phyloP scores from a whole-genome alignment of 2,329 filamentous ascomycete species.

The Trichoderma sp. region DNA sequence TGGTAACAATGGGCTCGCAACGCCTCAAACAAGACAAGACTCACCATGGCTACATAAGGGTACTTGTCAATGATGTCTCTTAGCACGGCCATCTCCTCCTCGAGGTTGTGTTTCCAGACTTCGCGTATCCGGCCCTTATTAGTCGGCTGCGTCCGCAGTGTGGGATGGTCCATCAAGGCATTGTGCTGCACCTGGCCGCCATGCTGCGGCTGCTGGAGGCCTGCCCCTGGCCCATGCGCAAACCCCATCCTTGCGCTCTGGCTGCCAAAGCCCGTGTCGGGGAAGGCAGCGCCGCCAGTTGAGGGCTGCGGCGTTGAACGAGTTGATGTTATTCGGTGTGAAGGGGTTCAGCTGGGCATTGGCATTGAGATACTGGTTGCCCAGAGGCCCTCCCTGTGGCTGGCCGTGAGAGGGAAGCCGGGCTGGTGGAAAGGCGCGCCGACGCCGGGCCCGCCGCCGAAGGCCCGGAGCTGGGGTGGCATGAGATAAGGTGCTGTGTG shows the following conservation, averaged over 20 bases:
- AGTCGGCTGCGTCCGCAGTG: slow-evolving; percentile 51
- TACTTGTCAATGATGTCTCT: slow-evolving; percentile 85
- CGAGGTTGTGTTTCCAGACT: slow-evolving; percentile 90
- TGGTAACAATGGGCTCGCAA: neutral
- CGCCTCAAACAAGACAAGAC: slow-evolving; percentile 32
- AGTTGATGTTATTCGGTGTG: slow-evolving; percentile 53
- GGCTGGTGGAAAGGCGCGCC: slow-evolving; percentile 45
- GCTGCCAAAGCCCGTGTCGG: slow-evolving; percentile 74
- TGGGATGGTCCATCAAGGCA: slow-evolving; percentile 46
- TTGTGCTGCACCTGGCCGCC: slow-evolving; percentile 44
- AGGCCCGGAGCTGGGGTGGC: slow-evolving; percentile 43
- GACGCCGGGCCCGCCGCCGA: slow-evolving; percentile 41
- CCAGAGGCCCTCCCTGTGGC: slow-evolving; percentile 55
- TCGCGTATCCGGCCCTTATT: slow-evolving; percentile 89
- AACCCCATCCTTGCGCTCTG: slow-evolving; percentile 89
- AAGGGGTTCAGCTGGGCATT: slow-evolving; percentile 71
- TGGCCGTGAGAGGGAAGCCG: slow-evolving; percentile 55
- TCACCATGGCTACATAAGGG: slow-evolving; percentile 96
- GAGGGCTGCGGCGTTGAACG: slow-evolving; percentile 60
- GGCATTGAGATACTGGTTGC: slow-evolving; percentile 72
- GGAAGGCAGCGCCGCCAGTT: slow-evolving; percentile 60
- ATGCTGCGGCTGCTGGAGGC: slow-evolving; percentile 59
- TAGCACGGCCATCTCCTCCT: slow-evolving; percentile 85
- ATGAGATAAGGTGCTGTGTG: slow-evolving; percentile 28
- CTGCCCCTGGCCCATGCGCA: slow-evolving; percentile 59